Conservation (phyloP, 139 green algal genomes). For the Pleodorina starrii region DNA sequence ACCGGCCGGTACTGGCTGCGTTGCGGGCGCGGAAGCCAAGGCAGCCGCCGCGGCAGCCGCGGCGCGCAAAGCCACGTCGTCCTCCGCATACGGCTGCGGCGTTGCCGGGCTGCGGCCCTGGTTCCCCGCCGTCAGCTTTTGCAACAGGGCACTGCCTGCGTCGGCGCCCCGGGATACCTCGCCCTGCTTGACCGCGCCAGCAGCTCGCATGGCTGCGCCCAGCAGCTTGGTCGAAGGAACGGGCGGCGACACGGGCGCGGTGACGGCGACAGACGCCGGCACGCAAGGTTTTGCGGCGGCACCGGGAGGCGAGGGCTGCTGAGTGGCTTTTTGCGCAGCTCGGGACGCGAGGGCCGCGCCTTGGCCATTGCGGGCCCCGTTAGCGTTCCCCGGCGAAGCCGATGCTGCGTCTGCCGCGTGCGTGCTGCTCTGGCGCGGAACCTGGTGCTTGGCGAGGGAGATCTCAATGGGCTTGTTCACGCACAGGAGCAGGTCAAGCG, state of each 20-base stretch:
- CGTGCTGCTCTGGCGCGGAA: constrained; percentile 17
- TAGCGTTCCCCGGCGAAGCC: neutral
- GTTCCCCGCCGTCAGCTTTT: constrained; percentile 12
- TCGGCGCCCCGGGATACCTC: neutral
- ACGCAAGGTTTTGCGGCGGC: neutral
- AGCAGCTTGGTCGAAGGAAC: constrained; percentile 37
- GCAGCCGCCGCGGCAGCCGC: neutral
- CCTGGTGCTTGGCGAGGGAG: constrained; percentile 1
- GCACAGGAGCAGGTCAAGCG: constrained; percentile 63
- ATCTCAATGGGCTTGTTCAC: constrained; percentile 50
- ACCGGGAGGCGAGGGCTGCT: neutral
- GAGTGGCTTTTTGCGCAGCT: constrained; percentile 1
- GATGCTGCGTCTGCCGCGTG: neutral
- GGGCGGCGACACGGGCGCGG: neutral
- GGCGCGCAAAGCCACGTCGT: neutral
- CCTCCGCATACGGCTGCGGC: too few relatives aligned
- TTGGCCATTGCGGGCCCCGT: too few relatives aligned
- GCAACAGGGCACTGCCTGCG: constrained; percentile 1
- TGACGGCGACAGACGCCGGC: neutral
- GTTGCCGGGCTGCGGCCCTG: neutral
- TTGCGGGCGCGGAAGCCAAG: neutral
- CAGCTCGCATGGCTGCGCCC: constrained; percentile 11
- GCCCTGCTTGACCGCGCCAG: neutral
- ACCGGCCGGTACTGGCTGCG: neutral
- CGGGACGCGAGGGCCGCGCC: neutral